Evolutionary conservation across 495 filamentous ascomycete species (phyloP), one percentile per base, ranked within the genome.

Genomic region (Penicillium crystallinum): DNA sequence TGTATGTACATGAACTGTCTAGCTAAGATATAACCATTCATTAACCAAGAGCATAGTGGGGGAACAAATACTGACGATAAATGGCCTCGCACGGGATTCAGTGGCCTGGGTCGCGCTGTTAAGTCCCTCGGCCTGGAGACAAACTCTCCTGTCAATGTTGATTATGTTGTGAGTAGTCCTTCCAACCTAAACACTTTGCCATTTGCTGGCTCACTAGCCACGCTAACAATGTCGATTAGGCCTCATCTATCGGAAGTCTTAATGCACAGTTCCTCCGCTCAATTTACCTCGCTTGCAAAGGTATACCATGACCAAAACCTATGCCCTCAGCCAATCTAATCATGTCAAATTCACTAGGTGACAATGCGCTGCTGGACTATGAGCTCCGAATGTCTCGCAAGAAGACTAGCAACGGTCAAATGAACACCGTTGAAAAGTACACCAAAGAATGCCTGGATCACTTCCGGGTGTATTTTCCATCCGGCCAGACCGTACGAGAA

Each of bases 391-490:
- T 56, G 6, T 56, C 18, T 1, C 18, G 66, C 21, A 61, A 75
- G 54, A 52, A 55, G 22, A 54, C 38, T n/a, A n/a, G n/a, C 19
- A 21, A 15, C 14, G 4, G 4, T 8, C 34, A 6, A n/a, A 5
- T 54, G 11, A 53, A 67, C 15, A 67, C 65, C 18, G 56, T 53
- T 36, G 11, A 46, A 6, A 4, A 45, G 12, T 54, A 54, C 3
- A 58, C 58, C 5, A 55, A 68, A 31, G 67, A 75, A 64, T 90
- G 31, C 68, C 72, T 65, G 29, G 59, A 64, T 21, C 68, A 74
- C 18, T 81, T 91, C 55, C 80, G 82, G 0, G 76, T 97, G 3
- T 96, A 90, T 61, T 98, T 92, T 57, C 95, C 93, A 0, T 91
- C 87, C 0, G 62, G 77, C 1, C 71, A 86, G 1, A 95, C 91